Conservation (phyloP, 257 asterid species). For the Verbascum thapsus region DNA sequence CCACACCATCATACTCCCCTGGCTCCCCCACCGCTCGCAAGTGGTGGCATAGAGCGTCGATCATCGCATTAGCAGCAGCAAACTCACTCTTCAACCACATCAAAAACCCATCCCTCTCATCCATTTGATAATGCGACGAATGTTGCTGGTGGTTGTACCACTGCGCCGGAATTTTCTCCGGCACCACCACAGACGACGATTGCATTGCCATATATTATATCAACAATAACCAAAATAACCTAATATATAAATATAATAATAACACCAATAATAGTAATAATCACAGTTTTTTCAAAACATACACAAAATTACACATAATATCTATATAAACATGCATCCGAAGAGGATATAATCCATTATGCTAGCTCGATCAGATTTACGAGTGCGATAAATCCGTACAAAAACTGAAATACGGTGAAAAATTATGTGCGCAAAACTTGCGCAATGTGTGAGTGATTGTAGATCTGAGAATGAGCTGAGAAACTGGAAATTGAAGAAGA, state of each 20-base stretch:
- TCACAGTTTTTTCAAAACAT: not conserved
- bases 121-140: constrained; percentile 46
- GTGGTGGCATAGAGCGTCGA: constrained; percentile 87
- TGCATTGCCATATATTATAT: constrained; percentile 56
- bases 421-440: constrained; percentile 21
- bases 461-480: constrained; percentile 52
- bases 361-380: constrained; percentile 42
- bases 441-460: constrained; percentile 36
- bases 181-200: constrained; percentile 54
- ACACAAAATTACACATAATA: constrained; percentile 19
- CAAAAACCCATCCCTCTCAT: constrained; percentile 74
- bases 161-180: constrained; percentile 47
- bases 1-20: constrained; percentile 79
- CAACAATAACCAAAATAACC: constrained; percentile 17
- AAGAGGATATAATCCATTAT: constrained; percentile 35
- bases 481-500: constrained; percentile 29
- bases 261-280: constrained; percentile 6
- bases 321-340: constrained; percentile 24
- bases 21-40: constrained; percentile 62
- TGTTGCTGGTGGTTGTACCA: constrained; percentile 55
- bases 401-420: constrained; percentile 18
- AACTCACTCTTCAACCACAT: constrained; percentile 88
- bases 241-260: not conserved
- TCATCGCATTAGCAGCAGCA: constrained; percentile 90
- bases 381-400: constrained; percentile 31